Evolutionary conservation across 345 rosid genomes (phyloP), one percentile per base, ranked within the genome.

Genomic region (Ailanthus altissimus): DNA sequence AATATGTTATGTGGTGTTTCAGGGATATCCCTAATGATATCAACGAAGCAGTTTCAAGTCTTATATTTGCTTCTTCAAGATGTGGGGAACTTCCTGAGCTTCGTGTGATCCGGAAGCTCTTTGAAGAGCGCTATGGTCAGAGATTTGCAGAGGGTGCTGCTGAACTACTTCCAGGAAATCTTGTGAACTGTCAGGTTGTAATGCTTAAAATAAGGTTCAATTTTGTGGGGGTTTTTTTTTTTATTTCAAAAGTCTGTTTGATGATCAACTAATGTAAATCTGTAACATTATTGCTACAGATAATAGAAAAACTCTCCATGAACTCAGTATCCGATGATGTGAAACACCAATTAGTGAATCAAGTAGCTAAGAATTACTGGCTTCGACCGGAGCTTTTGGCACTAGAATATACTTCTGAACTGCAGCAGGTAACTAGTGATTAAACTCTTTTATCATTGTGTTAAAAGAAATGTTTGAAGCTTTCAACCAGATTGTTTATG

Each of bases 31-130:
- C 90, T 18, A 86, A 91, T 74, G 92, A 92, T 40, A 81, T 92
- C 75, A 91, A 88, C 4, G 97, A 93, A 87, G 97, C 97, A n/a
- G 87, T 92, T 86, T 93, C 98, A 10, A 96, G 86, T 77, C 91
- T 92, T 25, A 84, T 93, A 77, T 96, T 79, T 83, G 94, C 97
- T 54, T 96, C 98, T 38, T 84, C 94, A 7, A 88, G 97, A 72
- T 91, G 97, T 57, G 95, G 95, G 12, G 97, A 92, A 54, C 78
- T 96, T 63, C 97, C 90, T 9, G 97, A 96, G 85, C 92, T 96
- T 66, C 61, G 83, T 1, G 53, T 21, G 15, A 81, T 92, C 23
- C 78, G 97, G 74, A 88, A 92, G 81, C 89, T 95, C 23, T 90
- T 90, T 72, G 77, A 81, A 62, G 88, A 93, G 79, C 93, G 92